Conservation (phyloP, 495 filamentous ascomycete genomes). For the Rhizodiscina lignyota region DNA sequence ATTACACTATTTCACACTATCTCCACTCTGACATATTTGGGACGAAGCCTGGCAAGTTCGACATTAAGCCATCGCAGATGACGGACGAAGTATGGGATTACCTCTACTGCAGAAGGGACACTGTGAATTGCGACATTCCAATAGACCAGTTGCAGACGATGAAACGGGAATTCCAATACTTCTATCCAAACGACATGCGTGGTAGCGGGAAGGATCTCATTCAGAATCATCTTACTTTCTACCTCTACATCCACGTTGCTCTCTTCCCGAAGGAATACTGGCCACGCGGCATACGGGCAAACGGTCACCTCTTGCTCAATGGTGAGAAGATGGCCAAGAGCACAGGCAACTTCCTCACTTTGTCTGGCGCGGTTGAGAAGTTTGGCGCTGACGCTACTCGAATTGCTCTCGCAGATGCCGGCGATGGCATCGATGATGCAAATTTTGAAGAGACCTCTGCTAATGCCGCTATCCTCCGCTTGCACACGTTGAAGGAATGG, state of each 20-base stretch:
- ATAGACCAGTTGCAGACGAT: slow-evolving; percentile 56
- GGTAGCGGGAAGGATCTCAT: slow-evolving; percentile 37
- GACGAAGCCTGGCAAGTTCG: slow-evolving; percentile 44
- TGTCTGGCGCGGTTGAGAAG: slow-evolving; percentile 72
- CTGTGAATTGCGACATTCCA: slow-evolving; percentile 48
- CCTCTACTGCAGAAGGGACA: slow-evolving; percentile 55
- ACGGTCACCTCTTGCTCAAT: slow-evolving; percentile 87
- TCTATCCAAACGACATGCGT: slow-evolving; percentile 80
- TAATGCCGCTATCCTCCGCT: slow-evolving; percentile 72
- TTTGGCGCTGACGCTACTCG: slow-evolving; percentile 87
- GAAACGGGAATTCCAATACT: slow-evolving; percentile 88
- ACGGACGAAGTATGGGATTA: slow-evolving; percentile 95
- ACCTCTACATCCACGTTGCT: slow-evolving; percentile 86
- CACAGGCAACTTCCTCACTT: slow-evolving; percentile 89
- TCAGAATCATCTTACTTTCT: slow-evolving; percentile 72
- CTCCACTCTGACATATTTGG: slow-evolving; percentile 75
- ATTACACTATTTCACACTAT: slow-evolving; percentile 86
- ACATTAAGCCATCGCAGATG: slow-evolving; percentile 73
- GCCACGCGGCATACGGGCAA: slow-evolving; percentile 67
- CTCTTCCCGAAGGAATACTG: slow-evolving; percentile 76
- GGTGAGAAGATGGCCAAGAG: slow-evolving; percentile 96
- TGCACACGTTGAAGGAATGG: slow-evolving; percentile 82
- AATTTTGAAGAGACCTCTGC: slow-evolving; percentile 96
- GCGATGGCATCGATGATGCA: slow-evolving; percentile 86
- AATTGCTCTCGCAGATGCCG: slow-evolving; percentile 85